A percentile compares a stretch with the other conserved stretches of the same genome.
These are phyloP conservation scores for Hypseocharis bilobata DNA, from an alignment of 441 rosid species.

Conservation along the genomic window DNA sequence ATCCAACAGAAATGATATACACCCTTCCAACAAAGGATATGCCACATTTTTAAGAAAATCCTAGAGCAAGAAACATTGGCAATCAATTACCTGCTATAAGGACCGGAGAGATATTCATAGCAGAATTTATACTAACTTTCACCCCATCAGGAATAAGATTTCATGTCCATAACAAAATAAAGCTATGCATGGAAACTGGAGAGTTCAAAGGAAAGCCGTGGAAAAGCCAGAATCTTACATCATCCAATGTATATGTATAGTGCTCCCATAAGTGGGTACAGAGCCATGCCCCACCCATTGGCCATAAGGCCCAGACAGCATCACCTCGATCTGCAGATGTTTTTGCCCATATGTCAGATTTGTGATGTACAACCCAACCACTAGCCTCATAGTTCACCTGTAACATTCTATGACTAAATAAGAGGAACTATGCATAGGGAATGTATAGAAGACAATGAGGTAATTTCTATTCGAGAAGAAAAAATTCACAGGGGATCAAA, in stretches of 20 bases:
- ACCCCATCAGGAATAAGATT: not conserved
- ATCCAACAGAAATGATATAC: conserved; percentile 63
- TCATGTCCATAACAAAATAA: not conserved
- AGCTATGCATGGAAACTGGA: not conserved
- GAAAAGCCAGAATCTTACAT: conserved; percentile 25
- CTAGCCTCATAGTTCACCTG: conserved; percentile 60
- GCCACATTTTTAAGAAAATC: conserved; percentile 63
- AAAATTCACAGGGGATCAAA: not conserved
- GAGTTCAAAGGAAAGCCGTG: not conserved
- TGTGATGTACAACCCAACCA: conserved; percentile 70
- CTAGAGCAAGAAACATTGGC: conserved; percentile 31
- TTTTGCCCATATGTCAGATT: conserved; percentile 63
- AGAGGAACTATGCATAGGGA: not conserved
- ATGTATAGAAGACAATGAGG: not conserved
- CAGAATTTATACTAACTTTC: not conserved
- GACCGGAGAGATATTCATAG: not conserved
- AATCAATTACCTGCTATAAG: conserved; percentile 4
- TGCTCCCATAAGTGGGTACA: conserved; percentile 72
- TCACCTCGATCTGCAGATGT: conserved; percentile 56
- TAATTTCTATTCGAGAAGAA: too few species aligned
- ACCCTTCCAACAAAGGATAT: conserved; percentile 83
- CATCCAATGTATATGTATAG: conserved; percentile 53
- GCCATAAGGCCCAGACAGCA: conserved; percentile 65
- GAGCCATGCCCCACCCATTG: conserved; percentile 78
- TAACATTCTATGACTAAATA: not conserved